Percentiles rank a stretch among this genome's conserved stretches.
Conservation (phyloP, 371 early-diverging fungal genomes). For the Mucor saturninus region DNA sequence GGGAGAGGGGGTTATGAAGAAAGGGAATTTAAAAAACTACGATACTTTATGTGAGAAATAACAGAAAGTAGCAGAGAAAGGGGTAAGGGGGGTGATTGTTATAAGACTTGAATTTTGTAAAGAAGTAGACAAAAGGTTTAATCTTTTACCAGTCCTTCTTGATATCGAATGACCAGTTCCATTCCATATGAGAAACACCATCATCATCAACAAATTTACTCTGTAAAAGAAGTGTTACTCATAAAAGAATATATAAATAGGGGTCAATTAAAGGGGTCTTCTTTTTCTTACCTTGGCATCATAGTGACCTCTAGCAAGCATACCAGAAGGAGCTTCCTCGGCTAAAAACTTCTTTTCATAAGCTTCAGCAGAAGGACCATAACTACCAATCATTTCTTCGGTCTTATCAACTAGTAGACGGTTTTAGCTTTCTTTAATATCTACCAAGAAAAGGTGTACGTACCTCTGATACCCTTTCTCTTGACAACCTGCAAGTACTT, state of each 20-base stretch:
- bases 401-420: conserved; percentile 77
- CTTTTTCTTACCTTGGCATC: conserved; percentile 65
- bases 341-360: conserved; percentile 85
- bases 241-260: not conserved
- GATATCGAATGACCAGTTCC: conserved; percentile 72
- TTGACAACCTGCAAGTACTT: conserved; percentile 94
- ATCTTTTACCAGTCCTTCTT: conserved; percentile 69
- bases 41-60: too few relatives aligned
- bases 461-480: conserved; percentile 80
- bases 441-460: too few relatives aligned
- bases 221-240: conserved; percentile 22
- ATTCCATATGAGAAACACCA: conserved; percentile 61
- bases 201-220: conserved; percentile 72
- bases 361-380: conserved; percentile 78
- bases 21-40: too few relatives aligned
- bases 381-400: conserved; percentile 96
- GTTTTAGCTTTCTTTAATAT: conserved; percentile 1
- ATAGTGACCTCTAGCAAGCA: conserved; percentile 92
- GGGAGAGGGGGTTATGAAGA: too few relatives aligned
- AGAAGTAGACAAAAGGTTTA: not conserved
- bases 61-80: not conserved
- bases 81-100: not conserved
- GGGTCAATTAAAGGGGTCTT: not conserved
- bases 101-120: not conserved
- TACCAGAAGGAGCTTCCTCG: conserved; percentile 91